Conservation (phyloP, 768 basidiomycete genomes). For the Amyloporia xantha region DNA sequence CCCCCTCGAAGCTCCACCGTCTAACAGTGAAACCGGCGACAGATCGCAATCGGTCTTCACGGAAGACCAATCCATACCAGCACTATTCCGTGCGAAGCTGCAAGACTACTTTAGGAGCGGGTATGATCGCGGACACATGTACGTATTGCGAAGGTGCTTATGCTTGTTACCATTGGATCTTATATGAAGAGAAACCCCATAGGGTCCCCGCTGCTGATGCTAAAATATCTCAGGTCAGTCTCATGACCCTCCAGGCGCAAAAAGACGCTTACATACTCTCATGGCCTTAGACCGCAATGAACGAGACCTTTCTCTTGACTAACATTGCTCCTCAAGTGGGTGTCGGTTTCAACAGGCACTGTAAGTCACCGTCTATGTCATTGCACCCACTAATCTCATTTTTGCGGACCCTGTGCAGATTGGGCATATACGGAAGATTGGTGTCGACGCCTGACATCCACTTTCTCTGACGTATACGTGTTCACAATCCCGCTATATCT, state of each 20-base stretch:
- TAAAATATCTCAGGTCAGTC: slow-evolving; percentile 71
- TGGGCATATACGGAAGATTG: slow-evolving; percentile 98
- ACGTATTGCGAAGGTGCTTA: slow-evolving; percentile 22
- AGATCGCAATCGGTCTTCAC: slow-evolving; percentile 70
- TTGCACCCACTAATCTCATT: not conserved
- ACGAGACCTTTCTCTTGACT: slow-evolving; percentile 91
- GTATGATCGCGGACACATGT: slow-evolving; percentile 98
- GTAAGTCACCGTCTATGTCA: too few relatives aligned
- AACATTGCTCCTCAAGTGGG: slow-evolving; percentile 99
- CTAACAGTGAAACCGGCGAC: slow-evolving; percentile 47
- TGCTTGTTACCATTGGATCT: not conserved
- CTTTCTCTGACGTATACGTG: slow-evolving; percentile 91
- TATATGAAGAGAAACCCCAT: too few relatives aligned
- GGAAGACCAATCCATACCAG: slow-evolving; percentile 79
- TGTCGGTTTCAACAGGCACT: slow-evolving; percentile 95
- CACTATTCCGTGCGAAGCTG: slow-evolving; percentile 71
- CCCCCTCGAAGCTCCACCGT: slow-evolving; percentile 23
- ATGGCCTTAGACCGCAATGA: slow-evolving; percentile 82
- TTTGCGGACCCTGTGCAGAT: slow-evolving; percentile 39
- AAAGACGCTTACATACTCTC: too few relatives aligned
- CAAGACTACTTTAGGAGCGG: slow-evolving; percentile 90
- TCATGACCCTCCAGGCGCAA: too few relatives aligned
- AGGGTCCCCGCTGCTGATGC: slow-evolving; percentile 98
- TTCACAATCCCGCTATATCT: slow-evolving; percentile 98
- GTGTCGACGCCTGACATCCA: slow-evolving; percentile 83